phyloP scores from a whole-genome alignment of 164 flowering plant genomes.

The Dillenia suffruticosa region DNA sequence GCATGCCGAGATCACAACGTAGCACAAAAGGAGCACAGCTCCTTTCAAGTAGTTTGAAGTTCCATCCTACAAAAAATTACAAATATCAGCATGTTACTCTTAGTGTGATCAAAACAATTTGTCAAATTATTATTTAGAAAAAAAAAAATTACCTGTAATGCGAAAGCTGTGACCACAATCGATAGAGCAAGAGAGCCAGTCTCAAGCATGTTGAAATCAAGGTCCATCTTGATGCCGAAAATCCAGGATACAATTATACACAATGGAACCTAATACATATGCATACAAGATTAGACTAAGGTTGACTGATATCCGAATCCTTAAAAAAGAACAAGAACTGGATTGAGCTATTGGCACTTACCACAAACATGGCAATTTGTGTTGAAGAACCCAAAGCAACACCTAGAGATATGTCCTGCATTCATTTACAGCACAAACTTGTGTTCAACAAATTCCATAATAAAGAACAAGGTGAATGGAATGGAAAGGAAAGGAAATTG shows the following conservation, averaged over 20 bases:
- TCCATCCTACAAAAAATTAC: constrained; percentile 41
- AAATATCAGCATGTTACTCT: background rate
- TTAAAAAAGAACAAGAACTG: background rate
- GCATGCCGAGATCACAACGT: constrained; percentile 50
- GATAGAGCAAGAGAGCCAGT: constrained; percentile 70
- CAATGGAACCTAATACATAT: constrained; percentile 58
- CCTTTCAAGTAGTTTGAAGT: constrained; percentile 72
- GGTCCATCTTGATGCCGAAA: constrained; percentile 69
- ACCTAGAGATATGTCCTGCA: constrained; percentile 88
- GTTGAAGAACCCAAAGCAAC: constrained; percentile 94
- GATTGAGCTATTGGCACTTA: constrained; percentile 20
- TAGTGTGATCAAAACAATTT: background rate
- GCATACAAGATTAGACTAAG: background rate
- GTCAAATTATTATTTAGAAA: background rate
- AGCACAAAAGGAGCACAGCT: constrained; percentile 48
- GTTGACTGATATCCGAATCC: background rate
- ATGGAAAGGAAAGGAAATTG: background rate
- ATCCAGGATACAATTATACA: constrained; percentile 73
- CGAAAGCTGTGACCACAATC: constrained; percentile 53
- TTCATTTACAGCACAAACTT: background rate
- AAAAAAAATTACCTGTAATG: constrained; percentile 42
- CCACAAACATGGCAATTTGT: constrained; percentile 92
- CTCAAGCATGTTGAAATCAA: constrained; percentile 64
- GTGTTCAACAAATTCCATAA: background rate
- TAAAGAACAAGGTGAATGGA: background rate